phyloP scores from a whole-genome alignment of 495 filamentous ascomycete species.

The Penicillium longicatenatum region DNA sequence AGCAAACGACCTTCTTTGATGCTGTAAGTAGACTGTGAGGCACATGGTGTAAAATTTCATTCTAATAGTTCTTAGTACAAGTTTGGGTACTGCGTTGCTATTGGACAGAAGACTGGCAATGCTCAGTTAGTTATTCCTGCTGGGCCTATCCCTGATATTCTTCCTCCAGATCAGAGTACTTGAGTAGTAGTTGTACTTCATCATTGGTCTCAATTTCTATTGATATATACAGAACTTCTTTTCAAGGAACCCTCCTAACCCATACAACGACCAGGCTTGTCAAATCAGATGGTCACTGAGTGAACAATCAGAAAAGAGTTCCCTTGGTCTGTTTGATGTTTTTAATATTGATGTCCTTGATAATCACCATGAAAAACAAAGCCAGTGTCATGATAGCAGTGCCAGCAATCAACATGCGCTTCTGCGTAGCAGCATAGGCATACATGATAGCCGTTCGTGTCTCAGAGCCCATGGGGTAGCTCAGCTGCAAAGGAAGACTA shows the following conservation, averaged over 20 bases:
- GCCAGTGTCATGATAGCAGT: conserved; percentile 34
- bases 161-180: conserved; percentile 20
- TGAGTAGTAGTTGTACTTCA: neutral
- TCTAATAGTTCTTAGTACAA: conserved; percentile 13
- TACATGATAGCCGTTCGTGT: conserved; percentile 51
- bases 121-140: conserved; percentile 52
- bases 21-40: conserved; percentile 37
- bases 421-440: conserved; percentile 58
- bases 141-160: conserved; percentile 62
- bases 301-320: conserved; percentile 16
- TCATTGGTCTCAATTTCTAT: no score
- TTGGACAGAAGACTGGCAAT: conserved; percentile 16
- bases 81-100: conserved; percentile 46
- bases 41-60: neutral
- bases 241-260: no score
- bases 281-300: neutral
- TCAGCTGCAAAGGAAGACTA: conserved; percentile 46
- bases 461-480: conserved; percentile 51
- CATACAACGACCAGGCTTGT: no score
- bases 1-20: conserved; percentile 67
- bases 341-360: conserved; percentile 22
- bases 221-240: no score
- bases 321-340: conserved; percentile 24
- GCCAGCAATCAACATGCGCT: conserved; percentile 24
- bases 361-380: conserved; percentile 37